phyloP scores from a whole-genome alignment of 2,329 filamentous ascomycete genomes.

The Pseudocercospora eumusae region DNA sequence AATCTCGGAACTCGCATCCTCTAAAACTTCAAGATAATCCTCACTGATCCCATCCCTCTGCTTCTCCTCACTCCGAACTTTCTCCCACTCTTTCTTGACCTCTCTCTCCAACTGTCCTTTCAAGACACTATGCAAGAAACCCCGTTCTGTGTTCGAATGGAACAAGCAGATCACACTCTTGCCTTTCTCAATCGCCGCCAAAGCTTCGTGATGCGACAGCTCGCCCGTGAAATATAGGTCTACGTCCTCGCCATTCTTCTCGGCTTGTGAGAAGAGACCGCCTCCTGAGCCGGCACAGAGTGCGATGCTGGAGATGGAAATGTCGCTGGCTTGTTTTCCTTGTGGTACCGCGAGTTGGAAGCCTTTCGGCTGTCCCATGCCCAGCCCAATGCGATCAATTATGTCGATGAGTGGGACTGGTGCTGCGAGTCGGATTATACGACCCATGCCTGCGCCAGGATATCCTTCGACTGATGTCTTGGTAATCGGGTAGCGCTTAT shows the following conservation, averaged over 20 bases:
- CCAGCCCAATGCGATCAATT: conserved; percentile 62
- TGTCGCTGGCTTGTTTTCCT: conserved; percentile 54
- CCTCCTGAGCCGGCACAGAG: conserved; percentile 90
- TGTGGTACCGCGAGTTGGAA: conserved; percentile 67
- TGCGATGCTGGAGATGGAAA: conserved; percentile 68
- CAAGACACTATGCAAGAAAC: conserved; percentile 74
- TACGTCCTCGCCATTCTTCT: conserved; percentile 52
- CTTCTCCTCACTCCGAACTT: conserved; percentile 48
- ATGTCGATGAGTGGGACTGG: conserved; percentile 58
- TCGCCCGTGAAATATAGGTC: conserved; percentile 90
- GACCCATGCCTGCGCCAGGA: conserved; percentile 61
- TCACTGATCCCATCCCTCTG: conserved; percentile 42
- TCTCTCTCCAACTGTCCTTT: conserved; percentile 62
- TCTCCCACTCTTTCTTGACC: conserved; percentile 60
- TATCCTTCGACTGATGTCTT: conserved; percentile 48
- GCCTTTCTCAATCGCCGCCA: conserved; percentile 81
- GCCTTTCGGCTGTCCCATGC: conserved; percentile 67
- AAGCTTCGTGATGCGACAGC: conserved; percentile 87
- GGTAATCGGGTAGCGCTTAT: conserved; percentile 57
- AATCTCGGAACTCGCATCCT: conserved; percentile 61
- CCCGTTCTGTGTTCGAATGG: conserved; percentile 90
- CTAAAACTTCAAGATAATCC: conserved; percentile 51
- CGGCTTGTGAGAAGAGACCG: conserved; percentile 67
- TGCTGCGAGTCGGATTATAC: conserved; percentile 57
- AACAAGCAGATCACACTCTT: conserved; percentile 82